A percentile compares a stretch with the other conserved stretches of the same genome.
phyloP scores from a whole-genome alignment of 129 eudicot species.

The Flaveria robusta region DNA sequence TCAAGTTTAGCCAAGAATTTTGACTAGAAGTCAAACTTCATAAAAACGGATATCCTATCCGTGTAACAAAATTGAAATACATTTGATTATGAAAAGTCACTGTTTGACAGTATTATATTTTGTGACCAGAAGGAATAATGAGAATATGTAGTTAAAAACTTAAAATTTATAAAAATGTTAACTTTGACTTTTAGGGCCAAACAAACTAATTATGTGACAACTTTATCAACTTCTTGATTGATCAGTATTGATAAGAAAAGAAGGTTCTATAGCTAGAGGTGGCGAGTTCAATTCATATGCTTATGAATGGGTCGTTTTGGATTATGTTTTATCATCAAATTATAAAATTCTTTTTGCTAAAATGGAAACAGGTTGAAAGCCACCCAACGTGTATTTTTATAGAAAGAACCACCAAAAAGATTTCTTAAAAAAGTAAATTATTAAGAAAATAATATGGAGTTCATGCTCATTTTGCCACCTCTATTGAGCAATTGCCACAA shows the following conservation, averaged over 20 bases:
- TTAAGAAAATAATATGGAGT: neutral
- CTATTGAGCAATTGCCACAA: neutral
- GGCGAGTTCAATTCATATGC: neutral
- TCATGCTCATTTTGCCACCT: neutral
- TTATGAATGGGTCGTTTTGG: neutral
- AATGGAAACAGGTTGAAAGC: neutral
- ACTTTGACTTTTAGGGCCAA: constrained; percentile 5
- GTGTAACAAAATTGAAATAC: neutral
- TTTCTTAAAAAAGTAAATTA: neutral
- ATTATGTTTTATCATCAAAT: neutral
- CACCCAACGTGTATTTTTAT: neutral
- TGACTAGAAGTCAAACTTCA: constrained; percentile 1
- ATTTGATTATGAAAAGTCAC: neutral
- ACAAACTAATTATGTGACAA: neutral
- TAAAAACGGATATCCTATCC: neutral
- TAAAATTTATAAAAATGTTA: neutral
- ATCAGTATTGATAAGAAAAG: neutral
- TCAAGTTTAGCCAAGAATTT: neutral
- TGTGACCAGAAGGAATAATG: neutral
- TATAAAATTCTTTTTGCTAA: neutral
- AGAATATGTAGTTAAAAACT: neutral
- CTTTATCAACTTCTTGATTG: neutral
- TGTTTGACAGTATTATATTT: neutral
- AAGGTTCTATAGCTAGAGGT: neutral
- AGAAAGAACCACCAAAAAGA: neutral